Percentiles rank a stretch among this genome's conserved stretches.
phyloP scores from a whole-genome alignment of 768 basidiomycete genomes.

The Lactifluus hygrophoroides region DNA sequence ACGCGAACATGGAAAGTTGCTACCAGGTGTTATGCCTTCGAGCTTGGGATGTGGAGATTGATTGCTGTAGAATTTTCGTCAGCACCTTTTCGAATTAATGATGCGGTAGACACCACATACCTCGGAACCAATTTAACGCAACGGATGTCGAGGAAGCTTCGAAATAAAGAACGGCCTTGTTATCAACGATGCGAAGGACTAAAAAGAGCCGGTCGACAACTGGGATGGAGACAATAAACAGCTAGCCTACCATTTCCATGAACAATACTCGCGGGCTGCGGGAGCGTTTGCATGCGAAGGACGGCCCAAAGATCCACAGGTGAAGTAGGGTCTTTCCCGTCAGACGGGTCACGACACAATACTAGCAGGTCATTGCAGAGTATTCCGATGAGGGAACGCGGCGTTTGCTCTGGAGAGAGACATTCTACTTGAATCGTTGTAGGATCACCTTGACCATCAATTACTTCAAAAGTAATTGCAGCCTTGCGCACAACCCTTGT shows the following conservation, averaged over 20 bases:
- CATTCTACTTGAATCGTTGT: slow-evolving; percentile 85
- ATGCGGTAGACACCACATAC: slow-evolving; percentile 31
- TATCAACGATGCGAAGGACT: slow-evolving; percentile 85
- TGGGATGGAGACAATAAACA: background rate
- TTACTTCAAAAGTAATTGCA: slow-evolving; percentile 70
- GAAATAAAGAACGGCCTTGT: slow-evolving; percentile 87
- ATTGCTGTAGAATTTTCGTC: slow-evolving; percentile 45
- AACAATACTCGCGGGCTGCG: slow-evolving; percentile 84
- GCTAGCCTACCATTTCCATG: slow-evolving; percentile 64
- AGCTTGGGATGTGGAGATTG: slow-evolving; percentile 80
- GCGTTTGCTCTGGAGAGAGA: slow-evolving; percentile 78
- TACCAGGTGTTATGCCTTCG: slow-evolving; percentile 45
- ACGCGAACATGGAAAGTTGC: slow-evolving; percentile 20
- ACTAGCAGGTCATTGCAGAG: slow-evolving; percentile 92
- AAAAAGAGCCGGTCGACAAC: slow-evolving; percentile 4
- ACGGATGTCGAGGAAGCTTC: slow-evolving; percentile 78
- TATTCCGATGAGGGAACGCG: slow-evolving; percentile 69
- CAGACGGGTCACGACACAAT: slow-evolving; percentile 78
- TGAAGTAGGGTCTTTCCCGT: slow-evolving; percentile 65
- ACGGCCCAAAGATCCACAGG: slow-evolving; percentile 94
- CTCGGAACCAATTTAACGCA: slow-evolving; percentile 86
- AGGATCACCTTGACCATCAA: slow-evolving; percentile 67
- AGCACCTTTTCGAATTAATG: slow-evolving; percentile 1
- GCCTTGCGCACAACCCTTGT: slow-evolving; percentile 89
- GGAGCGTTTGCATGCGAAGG: slow-evolving; percentile 87